Conservation (phyloP, 345 rosid species). For the Salix udensis region DNA sequence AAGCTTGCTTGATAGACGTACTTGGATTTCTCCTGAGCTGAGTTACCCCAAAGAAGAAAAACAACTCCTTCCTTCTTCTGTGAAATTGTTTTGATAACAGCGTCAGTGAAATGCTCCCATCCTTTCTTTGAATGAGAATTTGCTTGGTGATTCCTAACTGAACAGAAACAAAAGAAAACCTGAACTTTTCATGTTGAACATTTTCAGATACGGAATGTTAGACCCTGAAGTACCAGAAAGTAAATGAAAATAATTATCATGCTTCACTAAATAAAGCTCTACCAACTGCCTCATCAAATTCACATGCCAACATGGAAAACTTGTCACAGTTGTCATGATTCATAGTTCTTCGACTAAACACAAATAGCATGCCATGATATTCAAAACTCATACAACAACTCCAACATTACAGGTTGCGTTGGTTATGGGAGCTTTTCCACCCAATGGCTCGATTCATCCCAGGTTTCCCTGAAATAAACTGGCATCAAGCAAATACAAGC, state of each 20-base stretch:
- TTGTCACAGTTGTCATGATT: too few relatives aligned
- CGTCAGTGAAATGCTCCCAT: slow-evolving; percentile 96
- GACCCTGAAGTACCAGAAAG: background rate
- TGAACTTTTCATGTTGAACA: background rate
- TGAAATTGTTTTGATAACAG: slow-evolving; percentile 74
- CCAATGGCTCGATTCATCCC: background rate
- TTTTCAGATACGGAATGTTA: background rate
- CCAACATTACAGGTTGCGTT: background rate
- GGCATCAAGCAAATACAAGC: background rate
- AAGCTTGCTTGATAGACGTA: slow-evolving; percentile 15
- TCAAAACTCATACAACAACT: too few relatives aligned
- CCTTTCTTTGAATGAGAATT: slow-evolving; percentile 97
- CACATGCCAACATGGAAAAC: too few relatives aligned
- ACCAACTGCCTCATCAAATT: too few relatives aligned
- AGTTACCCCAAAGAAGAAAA: slow-evolving; percentile 94
- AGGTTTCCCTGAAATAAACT: background rate
- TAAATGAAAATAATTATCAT: too few relatives aligned
- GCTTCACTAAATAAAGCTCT: too few relatives aligned
- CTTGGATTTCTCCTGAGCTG: slow-evolving; percentile 88
- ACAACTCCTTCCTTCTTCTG: slow-evolving; percentile 84
- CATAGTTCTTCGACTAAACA: too few relatives aligned
- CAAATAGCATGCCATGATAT: too few relatives aligned
- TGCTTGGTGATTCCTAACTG: slow-evolving; percentile 83
- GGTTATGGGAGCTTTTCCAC: background rate
- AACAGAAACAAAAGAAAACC: slow-evolving; percentile 13